A percentile compares a stretch with the other conserved stretches of the same genome.
These are phyloP conservation scores for Senna siamea DNA, from an alignment of 306 rosid genomes.

Conservation along the genomic window DNA sequence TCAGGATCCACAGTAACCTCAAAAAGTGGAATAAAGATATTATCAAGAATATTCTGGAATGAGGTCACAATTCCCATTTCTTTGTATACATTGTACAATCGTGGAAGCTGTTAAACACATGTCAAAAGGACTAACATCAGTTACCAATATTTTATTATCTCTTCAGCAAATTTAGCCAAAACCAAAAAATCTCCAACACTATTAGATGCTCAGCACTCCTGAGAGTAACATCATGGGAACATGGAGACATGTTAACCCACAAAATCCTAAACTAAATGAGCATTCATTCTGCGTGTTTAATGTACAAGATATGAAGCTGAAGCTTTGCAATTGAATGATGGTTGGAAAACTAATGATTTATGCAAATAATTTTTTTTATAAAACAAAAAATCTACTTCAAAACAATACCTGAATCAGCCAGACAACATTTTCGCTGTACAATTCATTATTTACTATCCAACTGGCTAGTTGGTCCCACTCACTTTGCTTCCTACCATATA, in stretches of 20 bases:
- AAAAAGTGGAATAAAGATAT: conserved; percentile 91
- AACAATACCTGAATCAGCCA: conserved; percentile 93
- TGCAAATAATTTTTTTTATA: neutral
- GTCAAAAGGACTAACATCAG: conserved; percentile 29
- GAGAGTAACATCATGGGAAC: conserved; percentile 21
- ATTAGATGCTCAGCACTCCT: conserved; percentile 11
- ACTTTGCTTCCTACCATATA: conserved; percentile 98
- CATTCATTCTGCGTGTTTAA: neutral
- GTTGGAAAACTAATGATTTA: neutral
- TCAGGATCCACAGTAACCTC: conserved; percentile 96
- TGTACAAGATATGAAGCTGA: conserved; percentile 22
- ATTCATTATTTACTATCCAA: conserved; percentile 96
- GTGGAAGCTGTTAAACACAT: conserved; percentile 75
- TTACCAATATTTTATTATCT: conserved; percentile 4
- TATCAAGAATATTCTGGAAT: conserved; percentile 96
- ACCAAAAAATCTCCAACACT: conserved; percentile 15
- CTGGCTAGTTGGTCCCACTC: conserved; percentile 99
- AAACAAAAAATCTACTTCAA: neutral
- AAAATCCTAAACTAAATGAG: conserved; percentile 17
- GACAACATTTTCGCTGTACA: conserved; percentile 92
- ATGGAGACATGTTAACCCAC: conserved; percentile 16
- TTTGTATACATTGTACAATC: conserved; percentile 89
- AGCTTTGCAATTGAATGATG: conserved; percentile 19
- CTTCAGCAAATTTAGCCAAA: conserved; percentile 19
- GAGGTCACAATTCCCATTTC: conserved; percentile 99